Base-by-base conservation (phyloP, 495 filamentous ascomycete species). In the Hypoxylon trugodes region DNA sequence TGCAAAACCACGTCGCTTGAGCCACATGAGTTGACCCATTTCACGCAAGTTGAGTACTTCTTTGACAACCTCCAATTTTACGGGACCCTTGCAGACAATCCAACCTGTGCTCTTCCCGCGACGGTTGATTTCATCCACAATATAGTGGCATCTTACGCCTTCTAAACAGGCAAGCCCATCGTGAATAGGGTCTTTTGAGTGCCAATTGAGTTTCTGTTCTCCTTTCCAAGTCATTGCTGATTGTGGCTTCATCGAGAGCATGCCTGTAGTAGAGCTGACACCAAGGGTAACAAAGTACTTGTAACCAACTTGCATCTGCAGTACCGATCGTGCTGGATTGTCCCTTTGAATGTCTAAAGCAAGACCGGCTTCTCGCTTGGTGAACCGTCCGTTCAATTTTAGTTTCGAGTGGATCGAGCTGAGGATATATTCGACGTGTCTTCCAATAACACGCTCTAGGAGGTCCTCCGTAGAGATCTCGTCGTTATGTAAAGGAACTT, bases 401-500 rank as follows among this genome's bases (percentile, higher is more conserved):
- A 98, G 73, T 26, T 75, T 83, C 15, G 79, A 73, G 49, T 86
- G 85, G 1, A 89, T 86, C 1, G 80, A 79, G 3, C 73, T 78
- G 3, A 98, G 77, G 10, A 90, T 83, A 55, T 88, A 76, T 33
- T 81, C 84, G 25, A 86, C 84, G 66, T 98, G 95, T 52, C 83
- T 79, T 19, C 88, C 88, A 64, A 96, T 89, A 25, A 92, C 86
- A 35, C 82, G 79, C 61, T 87, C 87, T 40, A 98, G 70, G 16
- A 96, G 83, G 12, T 72, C 61, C 67, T 96, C 90, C 60, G 91
- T 81, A 0, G 89, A 93, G 13, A 97, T 81, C 4, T 80, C 76
- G 21, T 81, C 78, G 25, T 82, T 72, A 71, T 96, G 81, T 35
- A 97, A 81, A 0, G 81, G 71, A 37, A 97, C 82, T 19, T 83